Percentiles rank a stretch among this genome's conserved stretches.
phyloP scores from a whole-genome alignment of 148 eudicot species.

The Heliosperma pusillum region DNA sequence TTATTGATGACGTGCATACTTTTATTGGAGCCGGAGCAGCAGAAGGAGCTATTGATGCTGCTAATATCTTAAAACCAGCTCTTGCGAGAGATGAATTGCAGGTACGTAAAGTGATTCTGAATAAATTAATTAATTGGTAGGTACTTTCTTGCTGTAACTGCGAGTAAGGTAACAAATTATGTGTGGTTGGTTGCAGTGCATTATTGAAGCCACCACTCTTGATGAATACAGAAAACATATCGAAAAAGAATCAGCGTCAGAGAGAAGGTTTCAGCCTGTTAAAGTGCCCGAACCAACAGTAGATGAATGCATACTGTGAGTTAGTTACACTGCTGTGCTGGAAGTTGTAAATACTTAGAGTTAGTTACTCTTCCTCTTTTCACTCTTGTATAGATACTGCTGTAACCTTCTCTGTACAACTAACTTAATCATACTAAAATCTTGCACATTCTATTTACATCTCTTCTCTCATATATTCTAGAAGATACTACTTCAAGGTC shows the following conservation, averaged over 20 bases:
- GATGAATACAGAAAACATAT: constrained; percentile 93
- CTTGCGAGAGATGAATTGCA: constrained; percentile 89
- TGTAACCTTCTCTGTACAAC: no score
- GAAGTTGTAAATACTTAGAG: no score
- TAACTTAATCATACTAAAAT: no score
- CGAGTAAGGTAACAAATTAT: no score
- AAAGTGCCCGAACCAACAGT: constrained; percentile 90
- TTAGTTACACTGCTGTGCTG: no score
- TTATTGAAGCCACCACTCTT: constrained; percentile 94
- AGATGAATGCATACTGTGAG: constrained; percentile 68
- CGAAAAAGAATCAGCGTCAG: constrained; percentile 87
- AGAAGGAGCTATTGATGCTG: constrained; percentile 96
- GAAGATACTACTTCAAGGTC: no score
- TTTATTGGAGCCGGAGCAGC: constrained; percentile 87
- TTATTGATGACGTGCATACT: constrained; percentile 91
- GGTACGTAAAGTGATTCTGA: constrained; percentile 32
- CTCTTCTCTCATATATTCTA: no score
- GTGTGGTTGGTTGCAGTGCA: constrained; percentile 46
- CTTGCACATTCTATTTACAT: no score
- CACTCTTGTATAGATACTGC: no score
- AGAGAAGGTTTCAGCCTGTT: constrained; percentile 89
- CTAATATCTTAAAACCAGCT: constrained; percentile 86
- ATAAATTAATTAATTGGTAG: no score
- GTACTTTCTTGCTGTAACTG: no score
- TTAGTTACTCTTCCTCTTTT: no score